These are phyloP conservation scores for Magnolia changhungtana DNA, from an alignment of 164 flowering plant genomes.

Conservation along the genomic window DNA sequence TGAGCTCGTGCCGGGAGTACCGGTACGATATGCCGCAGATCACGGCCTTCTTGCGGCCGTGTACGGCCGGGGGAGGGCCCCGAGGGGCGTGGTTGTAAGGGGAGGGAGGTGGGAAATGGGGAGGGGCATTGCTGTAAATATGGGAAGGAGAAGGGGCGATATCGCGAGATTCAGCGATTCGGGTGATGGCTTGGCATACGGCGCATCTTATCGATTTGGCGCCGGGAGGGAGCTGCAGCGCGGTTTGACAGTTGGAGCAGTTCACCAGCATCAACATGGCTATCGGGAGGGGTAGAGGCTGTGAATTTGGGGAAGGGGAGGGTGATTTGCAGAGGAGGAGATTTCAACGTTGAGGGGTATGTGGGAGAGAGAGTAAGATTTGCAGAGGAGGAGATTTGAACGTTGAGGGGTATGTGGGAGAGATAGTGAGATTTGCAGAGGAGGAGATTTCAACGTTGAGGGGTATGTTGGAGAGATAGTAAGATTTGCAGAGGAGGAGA, in stretches of 20 bases:
- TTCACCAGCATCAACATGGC: conserved; percentile 39
- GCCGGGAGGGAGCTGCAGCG: conserved; percentile 56
- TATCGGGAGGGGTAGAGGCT: background rate
- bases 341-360: too few relatives aligned
- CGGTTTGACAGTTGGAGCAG: conserved; percentile 54
- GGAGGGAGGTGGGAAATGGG: conserved; percentile 25
- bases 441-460: background rate
- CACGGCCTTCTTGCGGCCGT: conserved; percentile 71
- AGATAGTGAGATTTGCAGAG: too few relatives aligned
- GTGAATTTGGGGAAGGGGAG: background rate
- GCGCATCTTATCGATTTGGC: conserved; percentile 55
- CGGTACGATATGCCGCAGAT: conserved; percentile 67
- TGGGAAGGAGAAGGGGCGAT: conserved; percentile 14
- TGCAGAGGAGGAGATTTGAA: background rate
- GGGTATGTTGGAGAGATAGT: too few relatives aligned
- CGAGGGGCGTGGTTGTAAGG: conserved; percentile 38
- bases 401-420: too few relatives aligned
- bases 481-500: background rate
- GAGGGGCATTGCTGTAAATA: conserved; percentile 15
- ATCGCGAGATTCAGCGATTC: conserved; percentile 32
- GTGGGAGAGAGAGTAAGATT: background rate
- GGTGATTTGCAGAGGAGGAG: background rate
- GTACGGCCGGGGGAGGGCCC: conserved; percentile 36
- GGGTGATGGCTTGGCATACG: conserved; percentile 49
- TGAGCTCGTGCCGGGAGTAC: conserved; percentile 51